A percentile compares a stretch with the other conserved stretches of the same genome.
phyloP scores from a whole-genome alignment of 2,329 filamentous ascomycete species.

The Neonectria sp. region DNA sequence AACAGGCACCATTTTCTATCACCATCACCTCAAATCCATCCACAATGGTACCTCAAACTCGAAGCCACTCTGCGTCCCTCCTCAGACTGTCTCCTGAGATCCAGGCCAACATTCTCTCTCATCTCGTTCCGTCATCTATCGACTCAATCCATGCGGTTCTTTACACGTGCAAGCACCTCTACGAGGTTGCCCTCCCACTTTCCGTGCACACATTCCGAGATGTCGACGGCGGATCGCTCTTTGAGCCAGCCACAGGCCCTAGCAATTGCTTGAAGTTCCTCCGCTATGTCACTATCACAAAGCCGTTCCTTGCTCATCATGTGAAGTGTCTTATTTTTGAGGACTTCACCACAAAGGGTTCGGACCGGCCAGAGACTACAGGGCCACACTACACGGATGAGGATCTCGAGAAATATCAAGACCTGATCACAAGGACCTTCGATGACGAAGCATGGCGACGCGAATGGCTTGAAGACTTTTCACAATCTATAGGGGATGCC shows the following conservation, averaged over 20 bases:
- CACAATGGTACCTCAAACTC: background rate
- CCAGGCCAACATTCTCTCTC: slow-evolving; percentile 2
- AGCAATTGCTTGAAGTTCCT: slow-evolving; percentile 20
- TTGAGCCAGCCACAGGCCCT: background rate
- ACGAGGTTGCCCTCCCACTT: slow-evolving; percentile 6
- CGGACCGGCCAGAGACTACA: background rate
- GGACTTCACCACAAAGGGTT: background rate
- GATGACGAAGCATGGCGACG: background rate
- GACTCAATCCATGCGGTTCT: slow-evolving; percentile 11
- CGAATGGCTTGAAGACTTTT: slow-evolving; percentile 12
- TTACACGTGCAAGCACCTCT: slow-evolving; percentile 11
- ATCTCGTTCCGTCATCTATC: slow-evolving; percentile 8
- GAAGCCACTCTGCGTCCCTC: background rate
- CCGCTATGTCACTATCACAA: slow-evolving; percentile 18
- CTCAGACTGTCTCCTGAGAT: slow-evolving; percentile 1
- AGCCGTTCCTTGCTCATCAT: slow-evolving; percentile 13
- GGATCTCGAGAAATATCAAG: background rate
- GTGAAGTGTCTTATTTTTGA: slow-evolving; percentile 10
- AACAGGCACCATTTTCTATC: background rate
- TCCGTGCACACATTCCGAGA: slow-evolving; percentile 12
- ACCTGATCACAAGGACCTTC: background rate
- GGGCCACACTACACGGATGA: background rate
- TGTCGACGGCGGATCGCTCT: background rate
- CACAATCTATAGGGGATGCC: background rate
- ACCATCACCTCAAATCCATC: background rate